A percentile compares a stretch with the other conserved stretches of the same genome.
Conservation (phyloP, 768 basidiomycete genomes). For the Amanita phalloides region DNA sequence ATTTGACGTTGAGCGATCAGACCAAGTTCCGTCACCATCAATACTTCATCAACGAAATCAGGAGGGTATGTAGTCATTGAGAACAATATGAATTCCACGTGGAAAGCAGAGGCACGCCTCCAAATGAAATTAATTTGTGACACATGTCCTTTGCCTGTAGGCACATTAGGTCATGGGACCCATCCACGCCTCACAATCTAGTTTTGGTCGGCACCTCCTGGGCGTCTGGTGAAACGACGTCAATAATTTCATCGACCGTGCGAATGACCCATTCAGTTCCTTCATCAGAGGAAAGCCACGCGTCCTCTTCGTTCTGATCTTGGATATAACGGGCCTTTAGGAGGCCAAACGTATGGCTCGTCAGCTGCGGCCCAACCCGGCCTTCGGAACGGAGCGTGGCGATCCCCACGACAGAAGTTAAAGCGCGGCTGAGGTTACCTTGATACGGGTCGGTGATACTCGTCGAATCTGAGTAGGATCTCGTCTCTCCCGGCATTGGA, state of each 20-base stretch:
- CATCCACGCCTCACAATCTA: slow-evolving; percentile 42
- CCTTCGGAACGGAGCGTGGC: slow-evolving; percentile 80
- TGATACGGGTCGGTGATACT: slow-evolving; percentile 43
- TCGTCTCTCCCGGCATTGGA: slow-evolving; percentile 53
- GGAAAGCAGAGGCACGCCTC: slow-evolving; percentile 20
- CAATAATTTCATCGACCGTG: slow-evolving; percentile 71
- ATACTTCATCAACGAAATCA: slow-evolving; percentile 4
- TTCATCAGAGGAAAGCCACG: slow-evolving; percentile 76
- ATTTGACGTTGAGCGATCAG: background rate
- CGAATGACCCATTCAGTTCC: slow-evolving; percentile 85
- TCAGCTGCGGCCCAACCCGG: slow-evolving; percentile 78
- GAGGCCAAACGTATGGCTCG: slow-evolving; percentile 82
- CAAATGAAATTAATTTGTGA: slow-evolving; percentile 26
- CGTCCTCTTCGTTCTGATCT: slow-evolving; percentile 56
- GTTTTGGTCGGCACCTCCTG: slow-evolving; percentile 35
- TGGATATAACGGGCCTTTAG: slow-evolving; percentile 67
- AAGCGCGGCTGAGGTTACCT: slow-evolving; percentile 75
- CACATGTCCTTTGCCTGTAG: slow-evolving; percentile 20
- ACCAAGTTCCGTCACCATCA: background rate
- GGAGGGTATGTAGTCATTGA: background rate
- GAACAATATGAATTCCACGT: slow-evolving; percentile 20
- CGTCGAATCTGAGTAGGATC: slow-evolving; percentile 29
- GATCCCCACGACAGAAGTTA: slow-evolving; percentile 78
- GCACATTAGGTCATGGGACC: slow-evolving; percentile 27
- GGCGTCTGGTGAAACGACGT: slow-evolving; percentile 49